A percentile compares a stretch with the other conserved stretches of the same genome.
phyloP scores from a whole-genome alignment of 2,329 filamentous ascomycete species.

The Aspergillus sp. region DNA sequence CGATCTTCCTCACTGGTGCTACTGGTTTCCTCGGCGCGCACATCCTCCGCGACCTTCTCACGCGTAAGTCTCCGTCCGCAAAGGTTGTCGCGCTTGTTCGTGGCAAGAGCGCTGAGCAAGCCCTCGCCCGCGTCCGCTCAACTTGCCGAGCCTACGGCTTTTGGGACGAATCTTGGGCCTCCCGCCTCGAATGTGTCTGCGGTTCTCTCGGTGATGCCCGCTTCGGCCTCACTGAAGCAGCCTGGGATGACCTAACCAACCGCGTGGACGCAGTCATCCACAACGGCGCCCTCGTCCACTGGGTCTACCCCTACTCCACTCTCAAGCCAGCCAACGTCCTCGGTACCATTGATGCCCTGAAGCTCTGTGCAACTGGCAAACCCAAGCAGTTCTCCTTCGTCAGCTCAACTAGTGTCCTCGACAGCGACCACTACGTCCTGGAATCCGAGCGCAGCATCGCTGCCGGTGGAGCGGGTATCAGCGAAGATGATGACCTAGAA shows the following conservation, averaged over 20 bases:
- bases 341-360: conserved; percentile 74
- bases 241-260: conserved; percentile 65
- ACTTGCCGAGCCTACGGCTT: conserved; percentile 76
- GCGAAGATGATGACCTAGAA: conserved; percentile 74
- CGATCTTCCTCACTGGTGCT: conserved; percentile 80
- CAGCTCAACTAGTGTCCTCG: conserved; percentile 77
- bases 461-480: conserved; percentile 64
- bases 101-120: conserved; percentile 61
- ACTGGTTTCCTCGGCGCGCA: conserved; percentile 89
- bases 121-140: conserved; percentile 63
- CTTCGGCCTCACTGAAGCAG: conserved; percentile 67
- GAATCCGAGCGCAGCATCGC: conserved; percentile 64
- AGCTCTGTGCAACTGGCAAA: conserved; percentile 73
- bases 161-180: conserved; percentile 66
- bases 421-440: conserved; percentile 76
- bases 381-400: conserved; percentile 81
- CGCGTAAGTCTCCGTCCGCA: conserved; percentile 54
- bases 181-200: conserved; percentile 64
- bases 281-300: conserved; percentile 78
- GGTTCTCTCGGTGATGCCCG: conserved; percentile 73
- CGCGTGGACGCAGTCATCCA: conserved; percentile 74
- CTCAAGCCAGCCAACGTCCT: conserved; percentile 74
- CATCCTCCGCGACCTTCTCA: conserved; percentile 72
- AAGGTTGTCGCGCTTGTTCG: conserved; percentile 76
- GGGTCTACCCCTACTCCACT: conserved; percentile 74